phyloP scores from a whole-genome alignment of 1,284 basidiomycete species.

The Mrakiaceae sp. region DNA sequence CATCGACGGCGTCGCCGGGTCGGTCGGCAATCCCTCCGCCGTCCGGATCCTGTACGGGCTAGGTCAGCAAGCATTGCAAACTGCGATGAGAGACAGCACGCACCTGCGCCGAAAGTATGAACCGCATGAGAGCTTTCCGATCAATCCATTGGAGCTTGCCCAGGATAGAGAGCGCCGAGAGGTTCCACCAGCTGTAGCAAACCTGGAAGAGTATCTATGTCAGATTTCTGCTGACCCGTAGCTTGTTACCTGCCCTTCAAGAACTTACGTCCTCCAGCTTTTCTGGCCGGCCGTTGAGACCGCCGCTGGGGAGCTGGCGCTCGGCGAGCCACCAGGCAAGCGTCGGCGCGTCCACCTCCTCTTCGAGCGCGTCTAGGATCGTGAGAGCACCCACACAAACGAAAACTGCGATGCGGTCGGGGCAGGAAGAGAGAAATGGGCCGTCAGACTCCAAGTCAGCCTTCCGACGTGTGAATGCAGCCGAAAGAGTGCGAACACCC shows the following conservation, averaged over 20 bases:
- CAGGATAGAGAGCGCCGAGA: conserved; percentile 77
- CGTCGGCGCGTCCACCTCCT: conserved; percentile 55
- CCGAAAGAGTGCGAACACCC: conserved; percentile 20
- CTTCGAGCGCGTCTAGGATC: conserved; percentile 69
- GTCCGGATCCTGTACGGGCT: conserved; percentile 58
- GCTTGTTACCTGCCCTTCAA: not conserved
- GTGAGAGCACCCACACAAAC: conserved; percentile 79
- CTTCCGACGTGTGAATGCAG: not conserved
- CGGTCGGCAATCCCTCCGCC: conserved; percentile 88
- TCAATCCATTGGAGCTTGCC: conserved; percentile 84
- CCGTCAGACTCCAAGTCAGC: not conserved
- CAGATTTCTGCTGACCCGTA: not conserved
- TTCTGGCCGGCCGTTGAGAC: conserved; percentile 88
- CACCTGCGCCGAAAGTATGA: conserved; percentile 83
- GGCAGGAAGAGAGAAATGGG: not conserved
- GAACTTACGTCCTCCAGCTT: conserved; percentile 85
- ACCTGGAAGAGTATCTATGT: conserved; percentile 45
- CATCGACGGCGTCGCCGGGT: conserved; percentile 85
- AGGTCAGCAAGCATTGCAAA: not conserved
- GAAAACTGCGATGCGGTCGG: conserved; percentile 49
- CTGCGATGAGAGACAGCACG: conserved; percentile 21
- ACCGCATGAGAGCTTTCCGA: conserved; percentile 58
- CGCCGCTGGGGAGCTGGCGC: conserved; percentile 82
- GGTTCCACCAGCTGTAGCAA: conserved; percentile 96
- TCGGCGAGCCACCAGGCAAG: conserved; percentile 89